Evolutionary conservation across 1,139 yeast genomes (phyloP), one percentile per base, ranked within the genome.

Genomic region (Yamadazyma conglobata): DNA sequence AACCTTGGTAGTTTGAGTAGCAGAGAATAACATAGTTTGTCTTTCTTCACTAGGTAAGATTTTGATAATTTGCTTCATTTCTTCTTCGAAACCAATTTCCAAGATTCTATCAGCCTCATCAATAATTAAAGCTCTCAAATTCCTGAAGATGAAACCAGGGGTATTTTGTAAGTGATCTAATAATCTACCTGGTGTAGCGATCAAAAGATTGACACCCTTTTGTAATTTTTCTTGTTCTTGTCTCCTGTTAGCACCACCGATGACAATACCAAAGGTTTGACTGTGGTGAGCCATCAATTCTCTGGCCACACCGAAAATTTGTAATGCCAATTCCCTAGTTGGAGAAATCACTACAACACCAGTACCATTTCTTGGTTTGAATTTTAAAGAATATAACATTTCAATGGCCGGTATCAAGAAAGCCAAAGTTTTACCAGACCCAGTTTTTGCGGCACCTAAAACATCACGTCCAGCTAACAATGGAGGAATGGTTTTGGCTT

Each of bases 351-450:
- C 79, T 24, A 91, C 67, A 1, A 95, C 96, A 43, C 98, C 73
- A 3, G 85, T 83, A 38, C 98, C 98, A 34, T 85, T 85, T 52
- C 79, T 82, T 20, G 48, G 47, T 37, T 52, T 52, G 33, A 53
- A 50, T 48, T 75, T 81, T 49, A 91, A 73, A 11, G 95, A 81
- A 54, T 89, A 85, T 36, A 91, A 69, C 64, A 88, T 66, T 62
- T 93, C 97, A 44, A 93, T 72, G 64, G 93, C 73, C 2, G 99
- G 99, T 35, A 93, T 63, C n/a, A 87, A 77, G 55, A 93, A 93
- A 1, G 98, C 98, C 4, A 97, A 97, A 0, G 99, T 93, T 54
- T 93, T 93, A 68, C 99, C 99, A 19, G 96, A 85, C 48, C 99
- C 99, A 1, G 99, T 93, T 51, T 97, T 75, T 13, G 99, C 99